phyloP scores from a whole-genome alignment of 306 rosid genomes.

The Corylus americana region DNA sequence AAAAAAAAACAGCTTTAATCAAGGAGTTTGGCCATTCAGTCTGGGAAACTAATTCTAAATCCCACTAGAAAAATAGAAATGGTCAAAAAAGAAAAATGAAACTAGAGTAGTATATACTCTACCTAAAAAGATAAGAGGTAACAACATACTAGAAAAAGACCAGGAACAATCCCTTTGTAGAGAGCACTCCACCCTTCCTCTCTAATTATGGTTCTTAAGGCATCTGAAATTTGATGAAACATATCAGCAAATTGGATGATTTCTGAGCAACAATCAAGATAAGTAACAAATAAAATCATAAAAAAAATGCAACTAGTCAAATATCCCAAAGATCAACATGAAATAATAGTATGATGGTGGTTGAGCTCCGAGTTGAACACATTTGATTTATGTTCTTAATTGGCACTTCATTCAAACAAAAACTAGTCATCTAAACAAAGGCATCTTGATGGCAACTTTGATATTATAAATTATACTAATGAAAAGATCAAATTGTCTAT shows the following conservation, averaged over 20 bases:
- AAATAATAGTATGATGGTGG: background rate
- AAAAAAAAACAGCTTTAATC: background rate
- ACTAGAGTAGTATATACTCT: no score
- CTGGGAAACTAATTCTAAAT: background rate
- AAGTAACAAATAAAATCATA: conserved; percentile 2
- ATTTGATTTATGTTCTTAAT: background rate
- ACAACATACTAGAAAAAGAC: conserved; percentile 78
- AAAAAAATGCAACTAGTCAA: background rate
- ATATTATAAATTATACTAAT: background rate
- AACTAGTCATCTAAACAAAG: background rate
- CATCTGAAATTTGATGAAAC: conserved; percentile 64
- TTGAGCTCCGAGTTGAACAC: background rate
- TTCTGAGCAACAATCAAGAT: conserved; percentile 23
- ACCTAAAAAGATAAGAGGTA: conserved; percentile 28
- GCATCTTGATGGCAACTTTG: background rate
- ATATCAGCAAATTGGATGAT: conserved; percentile 13
- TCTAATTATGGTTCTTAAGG: conserved; percentile 82
- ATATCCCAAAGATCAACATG: background rate
- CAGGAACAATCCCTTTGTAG: conserved; percentile 83
- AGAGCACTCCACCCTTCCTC: conserved; percentile 86
- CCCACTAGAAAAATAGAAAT: background rate
- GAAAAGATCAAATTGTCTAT: no score
- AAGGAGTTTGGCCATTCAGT: background rate
- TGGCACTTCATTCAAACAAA: background rate
- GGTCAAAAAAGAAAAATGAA: no score